Conservation (phyloP, 352 stramenopile species). For the Globisporangium emineosum region DNA sequence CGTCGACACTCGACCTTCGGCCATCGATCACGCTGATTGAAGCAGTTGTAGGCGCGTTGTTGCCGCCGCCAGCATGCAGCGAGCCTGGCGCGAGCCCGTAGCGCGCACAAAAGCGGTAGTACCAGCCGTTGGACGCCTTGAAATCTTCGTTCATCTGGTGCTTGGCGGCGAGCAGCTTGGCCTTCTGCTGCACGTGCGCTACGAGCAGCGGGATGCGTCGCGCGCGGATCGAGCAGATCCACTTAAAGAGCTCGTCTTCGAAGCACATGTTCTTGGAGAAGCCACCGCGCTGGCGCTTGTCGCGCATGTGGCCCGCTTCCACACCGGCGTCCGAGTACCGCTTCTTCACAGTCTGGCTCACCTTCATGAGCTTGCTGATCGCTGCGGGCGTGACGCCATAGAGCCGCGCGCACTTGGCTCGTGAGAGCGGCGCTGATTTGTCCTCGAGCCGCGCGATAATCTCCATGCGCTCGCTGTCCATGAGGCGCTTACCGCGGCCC, state of each 20-base stretch:
- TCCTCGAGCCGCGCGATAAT: constrained; percentile 71
- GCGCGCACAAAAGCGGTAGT: constrained; percentile 72
- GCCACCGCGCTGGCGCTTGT: constrained; percentile 59
- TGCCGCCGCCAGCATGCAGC: constrained; percentile 21
- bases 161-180: constrained; percentile 36
- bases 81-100: constrained; percentile 47
- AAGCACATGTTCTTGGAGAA: constrained; percentile 61
- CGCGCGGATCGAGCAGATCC: constrained; percentile 52
- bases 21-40: neutral
- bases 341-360: constrained; percentile 63
- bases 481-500: constrained; percentile 59
- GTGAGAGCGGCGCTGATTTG: constrained; percentile 40
- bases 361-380: constrained; percentile 82
- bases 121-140: constrained; percentile 74
- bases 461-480: constrained; percentile 70
- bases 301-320: constrained; percentile 26
- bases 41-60: neutral
- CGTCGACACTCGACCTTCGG: neutral
- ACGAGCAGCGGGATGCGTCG: constrained; percentile 46
- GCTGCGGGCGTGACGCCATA: constrained; percentile 69
- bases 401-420: constrained; percentile 51
- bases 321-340: constrained; percentile 54
- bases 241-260: constrained; percentile 63
- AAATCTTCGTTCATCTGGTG: constrained; percentile 45
- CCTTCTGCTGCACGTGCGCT: constrained; percentile 57